Conservation (phyloP, 2,329 filamentous ascomycete species). For the Ascochyta pisi region DNA sequence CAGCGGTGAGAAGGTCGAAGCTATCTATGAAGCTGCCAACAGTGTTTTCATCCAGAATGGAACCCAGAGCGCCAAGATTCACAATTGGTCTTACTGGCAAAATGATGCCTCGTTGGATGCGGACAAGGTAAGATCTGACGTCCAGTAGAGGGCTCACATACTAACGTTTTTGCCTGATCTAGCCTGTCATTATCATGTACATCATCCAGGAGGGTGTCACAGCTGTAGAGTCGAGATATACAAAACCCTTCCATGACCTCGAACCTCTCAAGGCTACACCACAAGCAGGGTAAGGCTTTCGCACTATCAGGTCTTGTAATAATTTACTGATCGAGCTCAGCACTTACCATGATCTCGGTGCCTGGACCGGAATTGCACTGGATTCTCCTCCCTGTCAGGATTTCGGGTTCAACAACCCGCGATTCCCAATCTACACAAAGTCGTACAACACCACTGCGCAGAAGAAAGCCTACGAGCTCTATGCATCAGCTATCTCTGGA, state of each 20-base stretch:
- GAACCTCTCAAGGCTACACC: slow-evolving; percentile 20
- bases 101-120: slow-evolving; percentile 26
- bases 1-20: slow-evolving; percentile 57
- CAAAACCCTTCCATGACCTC: slow-evolving; percentile 29
- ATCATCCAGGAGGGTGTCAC: slow-evolving; percentile 35
- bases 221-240: slow-evolving; percentile 29
- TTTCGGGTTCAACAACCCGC: slow-evolving; percentile 33
- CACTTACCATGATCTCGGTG: slow-evolving; percentile 31
- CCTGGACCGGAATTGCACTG: slow-evolving; percentile 32
- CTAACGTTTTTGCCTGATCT: background rate
- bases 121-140: slow-evolving; percentile 13
- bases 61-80: slow-evolving; percentile 50
- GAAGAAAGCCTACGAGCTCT: slow-evolving; percentile 49
- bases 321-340: slow-evolving; percentile 5
- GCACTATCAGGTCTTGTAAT: too few species aligned
- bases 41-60: slow-evolving; percentile 54
- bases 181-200: slow-evolving; percentile 32
- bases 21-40: slow-evolving; percentile 57
- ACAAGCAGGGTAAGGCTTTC: background rate
- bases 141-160: too few species aligned
- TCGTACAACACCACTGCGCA: slow-evolving; percentile 47
- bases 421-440: slow-evolving; percentile 34
- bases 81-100: slow-evolving; percentile 36
- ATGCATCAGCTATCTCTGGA: slow-evolving; percentile 43
- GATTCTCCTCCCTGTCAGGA: slow-evolving; percentile 38